Evolutionary conservation across 257 asterid species (phyloP).

Genomic region (Cynanchum wilfordii): DNA sequence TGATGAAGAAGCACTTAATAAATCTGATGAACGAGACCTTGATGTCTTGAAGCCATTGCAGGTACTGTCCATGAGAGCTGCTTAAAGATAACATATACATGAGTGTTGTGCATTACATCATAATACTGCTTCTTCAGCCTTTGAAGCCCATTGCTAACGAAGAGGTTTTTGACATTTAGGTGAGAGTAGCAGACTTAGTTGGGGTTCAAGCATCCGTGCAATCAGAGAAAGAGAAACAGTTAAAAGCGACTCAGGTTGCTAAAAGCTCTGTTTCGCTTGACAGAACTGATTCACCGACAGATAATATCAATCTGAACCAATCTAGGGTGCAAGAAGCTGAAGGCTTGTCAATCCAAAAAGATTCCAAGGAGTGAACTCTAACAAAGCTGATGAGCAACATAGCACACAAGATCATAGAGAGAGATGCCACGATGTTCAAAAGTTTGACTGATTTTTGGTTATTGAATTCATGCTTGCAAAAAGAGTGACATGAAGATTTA

Average conservation of each 20-base stretch:
- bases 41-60: slow-evolving; percentile 70
- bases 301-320: slow-evolving; percentile 15
- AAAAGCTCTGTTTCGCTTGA: slow-evolving; percentile 21
- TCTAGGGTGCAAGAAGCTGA: slow-evolving; percentile 40
- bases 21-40: slow-evolving; percentile 44
- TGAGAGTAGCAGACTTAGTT: slow-evolving; percentile 66
- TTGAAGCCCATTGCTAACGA: neutral
- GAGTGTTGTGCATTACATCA: neutral
- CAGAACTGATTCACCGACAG: slow-evolving; percentile 22
- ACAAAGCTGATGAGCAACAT: slow-evolving; percentile 24
- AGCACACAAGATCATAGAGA: slow-evolving; percentile 22
- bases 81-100: neutral
- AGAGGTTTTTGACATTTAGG: slow-evolving; percentile 32
- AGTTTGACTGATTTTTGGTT: neutral
- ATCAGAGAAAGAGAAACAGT: slow-evolving; percentile 16
- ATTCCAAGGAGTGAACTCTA: slow-evolving; percentile 18
- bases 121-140: neutral
- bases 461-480: neutral
- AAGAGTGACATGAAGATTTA: neutral
- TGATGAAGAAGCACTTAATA: slow-evolving; percentile 50
- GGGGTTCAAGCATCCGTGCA: slow-evolving; percentile 21
- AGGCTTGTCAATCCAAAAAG: slow-evolving; percentile 44
- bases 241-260: slow-evolving; percentile 25
- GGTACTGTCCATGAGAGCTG: slow-evolving; percentile 33
- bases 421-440: neutral